These are phyloP conservation scores for Phyllosticta paracitricarpa DNA, from an alignment of 2,329 filamentous ascomycete species.

Conservation along the genomic window DNA sequence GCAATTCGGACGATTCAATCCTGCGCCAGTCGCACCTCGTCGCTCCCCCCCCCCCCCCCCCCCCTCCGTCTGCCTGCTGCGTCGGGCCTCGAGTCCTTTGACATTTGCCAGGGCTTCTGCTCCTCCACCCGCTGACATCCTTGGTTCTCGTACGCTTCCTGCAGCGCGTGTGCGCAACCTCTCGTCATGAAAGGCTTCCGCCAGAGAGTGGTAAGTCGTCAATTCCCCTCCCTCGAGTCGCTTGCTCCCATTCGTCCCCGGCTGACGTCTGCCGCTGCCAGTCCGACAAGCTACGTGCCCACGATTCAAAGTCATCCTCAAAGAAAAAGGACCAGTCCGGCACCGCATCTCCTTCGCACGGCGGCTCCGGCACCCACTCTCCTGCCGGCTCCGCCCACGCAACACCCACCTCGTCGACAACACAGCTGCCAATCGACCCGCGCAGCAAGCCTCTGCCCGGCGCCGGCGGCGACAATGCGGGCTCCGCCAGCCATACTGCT, in stretches of 20 bases:
- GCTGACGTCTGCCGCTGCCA: constrained; percentile 22
- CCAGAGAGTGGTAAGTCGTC: constrained; percentile 79
- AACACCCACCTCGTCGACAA: constrained; percentile 83
- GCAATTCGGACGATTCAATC: not conserved
- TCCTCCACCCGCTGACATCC: not conserved
- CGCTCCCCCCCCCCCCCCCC: not conserved
- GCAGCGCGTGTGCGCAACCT: constrained; percentile 18
- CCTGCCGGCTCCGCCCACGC: constrained; percentile 51
- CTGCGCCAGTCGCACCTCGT: constrained; percentile 1
- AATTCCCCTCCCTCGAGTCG: constrained; percentile 12
- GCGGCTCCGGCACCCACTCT: constrained; percentile 43
- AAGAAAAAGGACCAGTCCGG: constrained; percentile 57
- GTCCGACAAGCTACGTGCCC: constrained; percentile 79
- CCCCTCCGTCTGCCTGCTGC: not conserved
- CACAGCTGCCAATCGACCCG: constrained; percentile 65
- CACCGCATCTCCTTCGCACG: constrained; percentile 66
- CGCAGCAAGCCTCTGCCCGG: constrained; percentile 67
- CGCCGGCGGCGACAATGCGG: constrained; percentile 22
- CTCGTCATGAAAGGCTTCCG: constrained; percentile 91
- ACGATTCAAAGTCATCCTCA: constrained; percentile 66
- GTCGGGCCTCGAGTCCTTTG: constrained; percentile 10
- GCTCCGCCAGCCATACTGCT: constrained; percentile 16
- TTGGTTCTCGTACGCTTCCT: constrained; percentile 13
- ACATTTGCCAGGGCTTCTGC: constrained; percentile 5
- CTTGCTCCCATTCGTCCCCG: constrained; percentile 6